A percentile compares a stretch with the other conserved stretches of the same genome.
Conservation (phyloP, 78 protist species). For the Goniomonas avonlea region DNA sequence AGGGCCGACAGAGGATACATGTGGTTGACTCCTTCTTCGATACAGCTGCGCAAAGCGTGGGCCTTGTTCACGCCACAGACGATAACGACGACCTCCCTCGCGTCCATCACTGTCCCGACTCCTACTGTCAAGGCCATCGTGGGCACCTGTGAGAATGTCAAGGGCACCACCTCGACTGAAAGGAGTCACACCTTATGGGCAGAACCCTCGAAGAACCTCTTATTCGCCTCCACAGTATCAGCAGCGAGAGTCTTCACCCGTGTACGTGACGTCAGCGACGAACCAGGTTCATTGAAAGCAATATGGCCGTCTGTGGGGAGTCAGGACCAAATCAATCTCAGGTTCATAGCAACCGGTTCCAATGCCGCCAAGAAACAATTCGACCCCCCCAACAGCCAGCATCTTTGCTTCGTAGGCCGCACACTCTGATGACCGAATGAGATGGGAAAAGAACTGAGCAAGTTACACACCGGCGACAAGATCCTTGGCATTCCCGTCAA, state of each 20-base stretch:
- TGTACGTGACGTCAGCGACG: slow-evolving; percentile 56
- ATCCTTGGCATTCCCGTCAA: slow-evolving; percentile 61
- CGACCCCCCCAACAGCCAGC: slow-evolving; percentile 72
- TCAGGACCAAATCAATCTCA: too few relatives aligned
- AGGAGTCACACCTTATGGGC: too few relatives aligned
- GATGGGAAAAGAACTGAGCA: too few relatives aligned
- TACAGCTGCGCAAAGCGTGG: slow-evolving; percentile 54
- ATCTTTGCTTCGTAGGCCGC: too few relatives aligned
- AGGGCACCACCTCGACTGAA: too few relatives aligned
- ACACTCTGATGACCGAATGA: too few relatives aligned
- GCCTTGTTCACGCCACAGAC: slow-evolving; percentile 74
- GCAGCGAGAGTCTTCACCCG: slow-evolving; percentile 66
- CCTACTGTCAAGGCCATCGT: slow-evolving; percentile 81
- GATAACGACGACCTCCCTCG: slow-evolving; percentile 62
- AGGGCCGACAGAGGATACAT: slow-evolving; percentile 72
- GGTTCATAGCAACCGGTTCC: too few relatives aligned
- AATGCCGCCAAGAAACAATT: slow-evolving; percentile 71
- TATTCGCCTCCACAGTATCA: slow-evolving; percentile 67
- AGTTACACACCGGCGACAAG: too few relatives aligned
- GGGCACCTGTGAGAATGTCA: slow-evolving; percentile 67
- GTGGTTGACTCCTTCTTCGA: slow-evolving; percentile 41
- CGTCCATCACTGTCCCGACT: slow-evolving; percentile 76
- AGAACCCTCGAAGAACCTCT: slow-evolving; percentile 73
- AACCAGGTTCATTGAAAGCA: slow-evolving; percentile 89
- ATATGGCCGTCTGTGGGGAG: slow-evolving; percentile 87